Conservation (phyloP, 805 yeast genomes). For the Dipodascus geniculatus region DNA sequence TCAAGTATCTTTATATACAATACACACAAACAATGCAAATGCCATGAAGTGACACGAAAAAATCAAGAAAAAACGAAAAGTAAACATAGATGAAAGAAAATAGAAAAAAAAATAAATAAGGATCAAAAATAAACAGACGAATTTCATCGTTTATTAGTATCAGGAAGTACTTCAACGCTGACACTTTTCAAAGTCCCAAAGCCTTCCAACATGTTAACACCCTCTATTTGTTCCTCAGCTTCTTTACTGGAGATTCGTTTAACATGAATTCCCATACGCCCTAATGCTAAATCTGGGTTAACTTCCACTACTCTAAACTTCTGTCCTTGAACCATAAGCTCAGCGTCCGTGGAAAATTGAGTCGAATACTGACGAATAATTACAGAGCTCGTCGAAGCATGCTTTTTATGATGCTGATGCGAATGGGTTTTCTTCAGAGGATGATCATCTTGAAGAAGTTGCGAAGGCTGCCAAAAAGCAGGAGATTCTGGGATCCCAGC, state of each 20-base stretch:
- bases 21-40: neutral
- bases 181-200: neutral
- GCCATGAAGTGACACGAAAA: neutral
- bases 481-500: neutral
- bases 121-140: neutral
- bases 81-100: neutral
- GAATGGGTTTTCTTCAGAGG: neutral
- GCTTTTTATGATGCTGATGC: neutral
- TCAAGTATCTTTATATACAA: neutral
- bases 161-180: neutral
- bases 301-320: slow-evolving; percentile 23
- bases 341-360: slow-evolving; percentile 9
- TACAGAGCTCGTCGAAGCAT: slow-evolving; percentile 1
- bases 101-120: neutral
- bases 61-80: neutral
- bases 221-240: neutral
- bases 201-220: neutral
- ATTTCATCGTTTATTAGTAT: neutral
- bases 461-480: neutral
- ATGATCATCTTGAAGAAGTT: neutral
- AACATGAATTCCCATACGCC: slow-evolving; percentile 1
- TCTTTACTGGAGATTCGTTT: neutral
- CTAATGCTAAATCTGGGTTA: slow-evolving; percentile 21
- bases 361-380: slow-evolving; percentile 1
- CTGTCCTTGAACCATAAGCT: slow-evolving; percentile 22